phyloP scores from a whole-genome alignment of 768 basidiomycete genomes.

The Clathrus columnatus region DNA sequence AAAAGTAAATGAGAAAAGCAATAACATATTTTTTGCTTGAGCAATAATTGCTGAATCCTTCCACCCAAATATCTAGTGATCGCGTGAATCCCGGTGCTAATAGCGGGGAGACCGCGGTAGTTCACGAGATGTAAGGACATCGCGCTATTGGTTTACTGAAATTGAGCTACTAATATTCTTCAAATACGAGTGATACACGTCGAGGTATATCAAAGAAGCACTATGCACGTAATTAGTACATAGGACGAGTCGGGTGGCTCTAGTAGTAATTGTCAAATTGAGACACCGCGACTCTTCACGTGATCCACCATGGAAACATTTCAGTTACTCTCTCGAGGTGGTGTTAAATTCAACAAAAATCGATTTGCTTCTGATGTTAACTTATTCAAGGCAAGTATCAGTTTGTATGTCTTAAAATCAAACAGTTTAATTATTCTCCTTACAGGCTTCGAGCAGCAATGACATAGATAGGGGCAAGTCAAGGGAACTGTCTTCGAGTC shows the following conservation, averaged over 20 bases:
- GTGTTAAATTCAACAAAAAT: constrained; percentile 70
- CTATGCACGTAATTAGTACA: no score
- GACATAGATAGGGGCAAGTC: constrained; percentile 6
- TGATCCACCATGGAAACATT: constrained; percentile 82
- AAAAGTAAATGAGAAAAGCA: neutral
- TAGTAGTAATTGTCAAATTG: no score
- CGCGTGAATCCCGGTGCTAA: neutral
- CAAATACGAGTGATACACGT: neutral
- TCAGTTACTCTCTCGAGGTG: constrained; percentile 81
- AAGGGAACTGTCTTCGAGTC: constrained; percentile 25
- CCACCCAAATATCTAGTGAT: neutral
- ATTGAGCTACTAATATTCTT: neutral
- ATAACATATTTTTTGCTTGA: neutral
- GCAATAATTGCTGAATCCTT: neutral
- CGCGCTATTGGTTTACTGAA: neutral
- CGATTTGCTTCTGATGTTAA: constrained; percentile 60
- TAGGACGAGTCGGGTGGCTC: no score
- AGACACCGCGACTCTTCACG: no score
- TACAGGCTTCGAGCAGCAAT: neutral
- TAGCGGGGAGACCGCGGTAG: neutral
- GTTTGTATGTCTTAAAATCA: no score
- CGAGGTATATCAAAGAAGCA: no score
- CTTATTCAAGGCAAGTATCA: constrained; percentile 51
- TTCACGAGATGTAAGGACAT: neutral
- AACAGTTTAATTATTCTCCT: no score